Base-by-base conservation (phyloP, 257 asterid genomes). In the Nicotiana otophora region DNA sequence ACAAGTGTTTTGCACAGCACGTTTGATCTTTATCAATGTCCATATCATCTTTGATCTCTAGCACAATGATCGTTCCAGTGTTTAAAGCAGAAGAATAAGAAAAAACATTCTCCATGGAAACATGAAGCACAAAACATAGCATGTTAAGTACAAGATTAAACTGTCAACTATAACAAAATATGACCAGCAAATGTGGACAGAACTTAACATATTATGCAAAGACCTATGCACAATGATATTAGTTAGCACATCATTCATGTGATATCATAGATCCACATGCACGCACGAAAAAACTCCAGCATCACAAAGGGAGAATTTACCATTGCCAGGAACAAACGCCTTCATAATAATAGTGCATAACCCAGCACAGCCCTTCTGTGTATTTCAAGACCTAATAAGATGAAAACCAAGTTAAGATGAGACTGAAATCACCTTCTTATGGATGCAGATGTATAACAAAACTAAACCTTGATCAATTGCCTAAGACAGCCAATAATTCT, bases 291-390 rank as follows among this genome's bases (percentile, higher is more conserved):
- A 70, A 81, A 83, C 68, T 80, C 51, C 17, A 60, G 75, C 2
- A 77, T 5, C 20, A 80, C 15, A 64, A 10, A 20, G 10, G n/a
- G 31, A 67, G 57, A 65, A 77, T 69, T 80, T 93, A 88, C 99
- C 99, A 96, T 74, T 92, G 92, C 99, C 98, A 94, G 80, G 99
- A 96, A 84, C 98, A 91, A 86, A 94, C 98, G 42, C 99, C 99
- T 92, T 96, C 99, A 57, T 94, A 96, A 82, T 94, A 96, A 85
- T 94, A 94, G 87, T 90, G 98, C 98, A 96, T 93, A 83, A 96
- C 99, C 99, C 99, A 94, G 84, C 99, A 96, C 84, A 96, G 75
- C 62, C 99, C 99, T 90, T 96, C 98, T 5, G 93, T 88, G 88
- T 96, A 96, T 88, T 89, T 96, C 83, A 86, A 83, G 82, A 92